Evolutionary conservation across 2,329 filamentous ascomycete genomes (phyloP), one percentile per base, ranked within the genome.

Genomic region (Dothideomycetidae sp.): DNA sequence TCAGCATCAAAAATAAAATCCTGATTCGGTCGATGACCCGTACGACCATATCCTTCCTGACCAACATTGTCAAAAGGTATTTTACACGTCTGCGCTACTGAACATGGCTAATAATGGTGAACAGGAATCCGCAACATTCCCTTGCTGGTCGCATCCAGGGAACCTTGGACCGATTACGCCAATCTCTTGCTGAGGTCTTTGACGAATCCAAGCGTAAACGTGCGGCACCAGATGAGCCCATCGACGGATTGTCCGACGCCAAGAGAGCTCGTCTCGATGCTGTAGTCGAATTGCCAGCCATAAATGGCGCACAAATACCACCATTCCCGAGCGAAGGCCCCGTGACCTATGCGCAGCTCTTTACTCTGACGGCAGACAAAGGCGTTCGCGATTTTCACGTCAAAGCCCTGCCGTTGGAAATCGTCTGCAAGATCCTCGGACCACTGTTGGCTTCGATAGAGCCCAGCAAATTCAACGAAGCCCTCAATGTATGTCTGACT

Each of bases 11-110:
- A 53, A 71, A 73, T 34, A 84, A 80, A 49, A 79, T 98, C 42
- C 74, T 88, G 49, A 71, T 93, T 43, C 84, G 78, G 58, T 96
- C 88, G 4, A 90, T 98, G 75, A 88, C 94, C 57, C 84, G 93
- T 54, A 98, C 90, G 15, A 81, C 81, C 3, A 74, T 85, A 50
- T 75, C 85, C 47, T 63, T 98, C 32, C 67, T 96, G 28, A 71
- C 86, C 37, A 86, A 94, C 58, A 65, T 93, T 37, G 67, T 80
- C 47, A 88, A 88, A 62, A 72, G 75, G 78, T 82, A 66, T 47
- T 66, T 39, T 23, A 5, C 19, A n/a, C 12, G 21, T 12, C 13
- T 12, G 17, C 5, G 9, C 12, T 10, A 2, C n/a, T 26, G 12
- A 3, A 18, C 15, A n/a, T 13, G 17, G 29, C 40, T 42, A 16